These are phyloP conservation scores for Septoria linicola DNA, from an alignment of 2,329 filamentous ascomycete species.

Conservation along the genomic window DNA sequence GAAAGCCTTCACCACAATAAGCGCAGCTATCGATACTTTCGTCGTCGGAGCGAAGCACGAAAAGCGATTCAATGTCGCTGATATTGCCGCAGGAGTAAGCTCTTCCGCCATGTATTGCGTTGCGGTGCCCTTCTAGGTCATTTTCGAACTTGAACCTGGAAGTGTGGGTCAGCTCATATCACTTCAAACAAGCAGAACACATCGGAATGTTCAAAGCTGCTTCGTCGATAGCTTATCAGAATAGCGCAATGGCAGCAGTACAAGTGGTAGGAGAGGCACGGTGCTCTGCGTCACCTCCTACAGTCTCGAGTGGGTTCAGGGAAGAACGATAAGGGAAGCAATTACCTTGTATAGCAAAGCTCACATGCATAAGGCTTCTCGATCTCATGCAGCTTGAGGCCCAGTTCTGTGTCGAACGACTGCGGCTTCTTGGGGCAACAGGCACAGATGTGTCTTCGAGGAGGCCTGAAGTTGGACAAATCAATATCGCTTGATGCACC, in stretches of 20 bases:
- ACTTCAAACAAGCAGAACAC: too few relatives aligned
- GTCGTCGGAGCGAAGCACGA: neutral
- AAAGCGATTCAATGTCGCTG: constrained; percentile 4
- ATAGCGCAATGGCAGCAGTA: too few relatives aligned
- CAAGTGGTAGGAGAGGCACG: too few relatives aligned
- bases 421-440: neutral
- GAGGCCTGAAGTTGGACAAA: neutral
- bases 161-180: too few relatives aligned
- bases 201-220: too few relatives aligned
- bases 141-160: constrained; percentile 1
- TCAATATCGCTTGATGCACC: constrained; percentile 8
- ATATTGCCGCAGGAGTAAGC: constrained; percentile 2
- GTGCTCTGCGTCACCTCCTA: too few relatives aligned
- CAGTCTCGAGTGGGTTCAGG: too few relatives aligned
- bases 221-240: too few relatives aligned
- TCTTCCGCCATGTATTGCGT: neutral
- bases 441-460: neutral
- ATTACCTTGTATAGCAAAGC: neutral
- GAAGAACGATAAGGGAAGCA: too few relatives aligned
- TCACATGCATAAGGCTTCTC: neutral
- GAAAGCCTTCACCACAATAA: constrained; percentile 5
- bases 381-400: constrained; percentile 2
- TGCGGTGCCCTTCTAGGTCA: constrained; percentile 1
- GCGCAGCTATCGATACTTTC: neutral
- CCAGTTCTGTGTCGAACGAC: constrained; percentile 3